Evolutionary conservation across 805 yeast species (phyloP).

Genomic region (Millerozyma miso): DNA sequence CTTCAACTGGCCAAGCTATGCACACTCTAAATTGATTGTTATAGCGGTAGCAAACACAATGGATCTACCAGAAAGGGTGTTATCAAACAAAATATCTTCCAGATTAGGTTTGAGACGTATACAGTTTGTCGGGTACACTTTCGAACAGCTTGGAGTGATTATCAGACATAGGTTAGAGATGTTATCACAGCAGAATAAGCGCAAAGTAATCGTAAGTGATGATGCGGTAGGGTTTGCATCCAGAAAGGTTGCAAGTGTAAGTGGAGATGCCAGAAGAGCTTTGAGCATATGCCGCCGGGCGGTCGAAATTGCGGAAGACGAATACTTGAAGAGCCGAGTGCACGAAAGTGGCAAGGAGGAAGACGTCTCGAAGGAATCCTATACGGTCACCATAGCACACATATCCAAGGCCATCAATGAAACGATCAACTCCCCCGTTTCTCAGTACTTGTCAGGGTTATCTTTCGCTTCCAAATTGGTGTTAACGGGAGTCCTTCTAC

Average conservation of each 20-base stretch:
- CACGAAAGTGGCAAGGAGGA: conserved; percentile 4
- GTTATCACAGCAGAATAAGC: conserved; percentile 27
- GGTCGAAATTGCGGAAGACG: conserved; percentile 77
- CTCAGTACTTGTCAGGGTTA: conserved; percentile 51
- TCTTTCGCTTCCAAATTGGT: conserved; percentile 70
- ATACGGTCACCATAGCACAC: conserved; percentile 65
- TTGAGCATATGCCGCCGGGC: conserved; percentile 85
- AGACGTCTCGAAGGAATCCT: conserved; percentile 26
- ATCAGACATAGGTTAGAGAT: conserved; percentile 64
- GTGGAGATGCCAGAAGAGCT: conserved; percentile 96
- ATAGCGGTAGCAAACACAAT: conserved; percentile 95
- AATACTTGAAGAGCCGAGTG: conserved; percentile 31
- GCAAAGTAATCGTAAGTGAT: conserved; percentile 45
- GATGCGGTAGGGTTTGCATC: conserved; percentile 92
- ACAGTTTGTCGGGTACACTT: conserved; percentile 85
- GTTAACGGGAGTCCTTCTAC: conserved; percentile 60
- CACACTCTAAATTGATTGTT: conserved; percentile 74
- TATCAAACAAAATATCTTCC: conserved; percentile 86
- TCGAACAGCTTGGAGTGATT: conserved; percentile 69
- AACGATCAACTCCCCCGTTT: conserved; percentile 70
- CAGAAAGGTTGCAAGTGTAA: conserved; percentile 90
- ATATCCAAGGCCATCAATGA: conserved; percentile 77
- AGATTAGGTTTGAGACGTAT: conserved; percentile 85
- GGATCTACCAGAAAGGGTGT: conserved; percentile 89
- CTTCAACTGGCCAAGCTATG: conserved; percentile 94